phyloP scores from a whole-genome alignment of 2,329 filamentous ascomycete genomes.

The Endothia cerciana region DNA sequence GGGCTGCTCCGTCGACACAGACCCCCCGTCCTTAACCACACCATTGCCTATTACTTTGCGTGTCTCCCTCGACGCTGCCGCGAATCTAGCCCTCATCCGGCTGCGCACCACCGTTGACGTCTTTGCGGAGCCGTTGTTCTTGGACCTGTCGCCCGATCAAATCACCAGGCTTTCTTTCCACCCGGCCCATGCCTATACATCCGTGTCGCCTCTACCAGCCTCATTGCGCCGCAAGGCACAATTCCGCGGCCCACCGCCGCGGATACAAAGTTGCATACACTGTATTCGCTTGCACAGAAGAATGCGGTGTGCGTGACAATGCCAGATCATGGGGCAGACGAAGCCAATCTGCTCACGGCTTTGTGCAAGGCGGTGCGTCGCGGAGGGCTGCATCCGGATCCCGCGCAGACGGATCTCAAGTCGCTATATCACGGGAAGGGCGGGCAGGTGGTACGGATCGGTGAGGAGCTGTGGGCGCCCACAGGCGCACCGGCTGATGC shows the following conservation, averaged over 20 bases:
- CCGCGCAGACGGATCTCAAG: slow-evolving; percentile 3
- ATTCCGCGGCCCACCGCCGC: no score
- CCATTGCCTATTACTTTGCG: slow-evolving; percentile 2
- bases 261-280: no score
- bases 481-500: background rate
- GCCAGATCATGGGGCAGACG: no score
- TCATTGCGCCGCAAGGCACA: background rate
- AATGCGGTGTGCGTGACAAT: no score
- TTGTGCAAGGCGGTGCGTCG: background rate
- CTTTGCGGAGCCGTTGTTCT: slow-evolving; percentile 4
- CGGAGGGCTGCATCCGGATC: slow-evolving; percentile 3
- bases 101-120: background rate
- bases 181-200: background rate
- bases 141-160: background rate
- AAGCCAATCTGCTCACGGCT: no score
- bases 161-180: background rate
- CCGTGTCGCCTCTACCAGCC: background rate
- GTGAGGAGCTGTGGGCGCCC: background rate
- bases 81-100: background rate
- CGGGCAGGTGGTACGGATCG: background rate
- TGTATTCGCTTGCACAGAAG: no score
- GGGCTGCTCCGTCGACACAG: background rate
- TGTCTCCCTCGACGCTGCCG: background rate
- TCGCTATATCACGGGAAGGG: slow-evolving; percentile 13
- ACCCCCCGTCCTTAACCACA: background rate